Percentiles rank a stretch among this genome's conserved stretches.
These are phyloP conservation scores for Penicillium sp. DNA, from an alignment of 2,329 filamentous ascomycete genomes.

Conservation along the genomic window DNA sequence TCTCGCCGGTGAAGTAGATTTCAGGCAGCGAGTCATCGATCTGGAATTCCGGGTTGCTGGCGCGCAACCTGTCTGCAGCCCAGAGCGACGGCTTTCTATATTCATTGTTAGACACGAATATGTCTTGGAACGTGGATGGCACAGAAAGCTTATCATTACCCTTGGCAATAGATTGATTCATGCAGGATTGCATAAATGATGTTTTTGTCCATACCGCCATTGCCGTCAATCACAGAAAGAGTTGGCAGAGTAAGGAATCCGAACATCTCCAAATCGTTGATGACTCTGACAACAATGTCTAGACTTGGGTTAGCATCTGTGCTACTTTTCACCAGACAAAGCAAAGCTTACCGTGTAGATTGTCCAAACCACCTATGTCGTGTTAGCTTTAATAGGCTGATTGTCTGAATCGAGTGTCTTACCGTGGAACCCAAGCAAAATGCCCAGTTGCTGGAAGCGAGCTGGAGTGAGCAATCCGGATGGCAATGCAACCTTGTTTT, in stretches of 20 bases:
- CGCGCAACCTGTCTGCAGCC: conserved; percentile 59
- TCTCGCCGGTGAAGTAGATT: conserved; percentile 84
- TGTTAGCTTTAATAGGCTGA: conserved; percentile 11
- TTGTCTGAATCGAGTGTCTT: conserved; percentile 15
- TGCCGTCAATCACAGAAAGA: conserved; percentile 65
- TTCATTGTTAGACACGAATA: conserved; percentile 26
- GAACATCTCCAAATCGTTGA: conserved; percentile 71
- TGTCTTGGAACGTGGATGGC: neutral
- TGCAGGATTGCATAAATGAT: conserved; percentile 85
- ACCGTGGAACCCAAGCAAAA: conserved; percentile 74
- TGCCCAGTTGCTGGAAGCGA: conserved; percentile 73
- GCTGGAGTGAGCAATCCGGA: conserved; percentile 68
- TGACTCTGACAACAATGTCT: conserved; percentile 67
- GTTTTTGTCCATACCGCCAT: conserved; percentile 68
- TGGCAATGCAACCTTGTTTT: conserved; percentile 64
- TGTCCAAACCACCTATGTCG: conserved; percentile 62
- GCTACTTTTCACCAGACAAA: neutral
- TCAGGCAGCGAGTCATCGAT: conserved; percentile 48
- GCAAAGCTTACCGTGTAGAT: conserved; percentile 58
- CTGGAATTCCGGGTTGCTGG: conserved; percentile 47
- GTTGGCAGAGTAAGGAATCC: conserved; percentile 72
- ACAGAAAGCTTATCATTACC: conserved; percentile 35
- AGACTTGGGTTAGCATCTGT: conserved; percentile 2
- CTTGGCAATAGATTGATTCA: conserved; percentile 81
- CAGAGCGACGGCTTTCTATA: conserved; percentile 63